phyloP scores from a whole-genome alignment of 306 rosid species.

The Vigna nakashimae region DNA sequence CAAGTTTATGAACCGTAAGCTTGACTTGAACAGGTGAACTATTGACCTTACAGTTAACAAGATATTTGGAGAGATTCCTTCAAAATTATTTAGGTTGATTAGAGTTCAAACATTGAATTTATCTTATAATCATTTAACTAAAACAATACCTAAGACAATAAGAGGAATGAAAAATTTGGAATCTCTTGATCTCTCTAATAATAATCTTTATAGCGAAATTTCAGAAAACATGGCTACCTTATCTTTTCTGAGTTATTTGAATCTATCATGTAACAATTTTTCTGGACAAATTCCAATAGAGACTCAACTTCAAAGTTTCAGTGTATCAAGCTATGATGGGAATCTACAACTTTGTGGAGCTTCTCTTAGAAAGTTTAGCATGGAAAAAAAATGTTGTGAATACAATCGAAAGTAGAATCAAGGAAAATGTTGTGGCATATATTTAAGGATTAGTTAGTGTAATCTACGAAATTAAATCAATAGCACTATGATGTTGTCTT shows the following conservation, averaged over 20 bases:
- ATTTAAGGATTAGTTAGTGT: too few relatives aligned
- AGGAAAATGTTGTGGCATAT: not conserved
- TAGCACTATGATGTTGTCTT: too few relatives aligned
- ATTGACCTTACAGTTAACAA: not conserved
- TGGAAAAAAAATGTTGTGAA: not conserved
- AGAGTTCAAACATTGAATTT: slow-evolving; percentile 1
- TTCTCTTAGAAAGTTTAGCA: not conserved
- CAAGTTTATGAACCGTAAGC: not conserved
- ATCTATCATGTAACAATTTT: not conserved
- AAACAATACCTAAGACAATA: not conserved
- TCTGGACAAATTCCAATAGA: not conserved
- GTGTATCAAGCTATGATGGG: not conserved
- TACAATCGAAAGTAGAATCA: not conserved
- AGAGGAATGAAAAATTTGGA: too few relatives aligned
- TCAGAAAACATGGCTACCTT: not conserved
- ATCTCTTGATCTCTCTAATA: too few relatives aligned
- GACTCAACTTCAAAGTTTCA: not conserved
- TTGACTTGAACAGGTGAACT: not conserved
- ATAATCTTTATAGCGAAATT: not conserved
- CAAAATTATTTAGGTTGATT: not conserved
- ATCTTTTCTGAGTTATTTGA: not conserved
- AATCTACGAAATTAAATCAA: too few relatives aligned
- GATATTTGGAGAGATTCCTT: not conserved
- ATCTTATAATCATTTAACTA: not conserved
- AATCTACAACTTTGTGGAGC: not conserved